Evolutionary conservation across 1,284 basidiomycete genomes (phyloP).

Genomic region (Acaromyces ingoldii): DNA sequence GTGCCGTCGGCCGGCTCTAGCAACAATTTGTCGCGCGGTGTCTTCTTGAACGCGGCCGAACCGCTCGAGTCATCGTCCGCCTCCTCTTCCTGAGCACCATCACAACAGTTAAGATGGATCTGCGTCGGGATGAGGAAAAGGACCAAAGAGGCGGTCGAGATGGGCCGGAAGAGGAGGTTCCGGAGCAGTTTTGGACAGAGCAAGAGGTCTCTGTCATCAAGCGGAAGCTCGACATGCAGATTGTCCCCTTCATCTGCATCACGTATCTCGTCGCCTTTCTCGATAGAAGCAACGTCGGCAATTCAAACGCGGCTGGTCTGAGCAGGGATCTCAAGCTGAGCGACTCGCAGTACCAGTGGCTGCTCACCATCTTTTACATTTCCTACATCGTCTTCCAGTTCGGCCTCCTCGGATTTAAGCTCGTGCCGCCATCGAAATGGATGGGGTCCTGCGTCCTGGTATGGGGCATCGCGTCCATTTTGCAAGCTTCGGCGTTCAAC

Average conservation of each 20-base stretch:
- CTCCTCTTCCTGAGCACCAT: not conserved
- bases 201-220: not conserved
- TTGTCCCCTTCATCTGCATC: constrained; percentile 11
- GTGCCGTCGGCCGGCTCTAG: too few species aligned
- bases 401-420: constrained; percentile 34
- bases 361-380: constrained; percentile 39
- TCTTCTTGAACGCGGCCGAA: too few species aligned
- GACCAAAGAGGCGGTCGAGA: too few species aligned
- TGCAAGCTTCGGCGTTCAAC: constrained; percentile 33
- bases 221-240: not conserved
- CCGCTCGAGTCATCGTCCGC: not conserved
- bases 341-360: constrained; percentile 37
- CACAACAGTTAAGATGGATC: too few species aligned
- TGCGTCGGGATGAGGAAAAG: too few species aligned
- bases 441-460: constrained; percentile 31
- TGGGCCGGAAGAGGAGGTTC: too few species aligned
- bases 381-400: constrained; percentile 39
- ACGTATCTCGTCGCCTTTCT: constrained; percentile 25
- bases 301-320: constrained; percentile 41
- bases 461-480: constrained; percentile 32
- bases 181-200: too few species aligned
- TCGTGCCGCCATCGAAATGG: constrained; percentile 31
- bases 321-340: constrained; percentile 20
- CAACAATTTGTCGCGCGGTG: too few species aligned
- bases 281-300: constrained; percentile 32